Percentiles rank a stretch among this genome's conserved stretches.
phyloP scores from a whole-genome alignment of 768 basidiomycete species.

The Boletus coccyginus region DNA sequence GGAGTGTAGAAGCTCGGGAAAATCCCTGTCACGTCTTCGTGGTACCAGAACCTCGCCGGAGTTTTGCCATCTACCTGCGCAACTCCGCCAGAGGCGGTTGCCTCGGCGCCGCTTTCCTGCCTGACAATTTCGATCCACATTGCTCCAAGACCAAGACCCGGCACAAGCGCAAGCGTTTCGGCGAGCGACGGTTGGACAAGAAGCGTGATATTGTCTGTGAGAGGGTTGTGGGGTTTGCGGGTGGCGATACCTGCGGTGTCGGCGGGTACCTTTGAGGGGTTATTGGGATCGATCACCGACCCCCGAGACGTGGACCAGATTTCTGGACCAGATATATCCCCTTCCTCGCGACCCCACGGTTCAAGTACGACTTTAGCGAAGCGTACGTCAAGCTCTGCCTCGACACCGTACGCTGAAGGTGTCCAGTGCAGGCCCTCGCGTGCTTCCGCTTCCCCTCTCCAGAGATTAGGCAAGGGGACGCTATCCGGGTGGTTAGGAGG shows the following conservation, averaged over 20 bases:
- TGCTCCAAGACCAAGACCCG: slow-evolving; percentile 61
- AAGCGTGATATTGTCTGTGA: slow-evolving; percentile 57
- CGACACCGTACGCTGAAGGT: slow-evolving; percentile 34
- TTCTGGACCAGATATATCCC: slow-evolving; percentile 36
- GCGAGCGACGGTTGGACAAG: slow-evolving; percentile 48
- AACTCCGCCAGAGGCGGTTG: not conserved
- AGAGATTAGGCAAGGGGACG: not conserved
- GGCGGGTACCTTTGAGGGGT: slow-evolving; percentile 8
- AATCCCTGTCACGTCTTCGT: slow-evolving; percentile 51
- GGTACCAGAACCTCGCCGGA: slow-evolving; percentile 49
- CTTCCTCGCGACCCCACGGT: slow-evolving; percentile 50
- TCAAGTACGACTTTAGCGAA: slow-evolving; percentile 51
- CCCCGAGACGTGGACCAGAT: slow-evolving; percentile 39
- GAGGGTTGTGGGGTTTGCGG: slow-evolving; percentile 44
- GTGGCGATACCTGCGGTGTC: not conserved
- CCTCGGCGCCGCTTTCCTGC: slow-evolving; percentile 15
- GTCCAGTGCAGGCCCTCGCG: slow-evolving; percentile 6
- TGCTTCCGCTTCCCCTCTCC: slow-evolving; percentile 5
- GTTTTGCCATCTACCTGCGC: slow-evolving; percentile 2
- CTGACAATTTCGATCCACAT: slow-evolving; percentile 69
- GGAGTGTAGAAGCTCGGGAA: slow-evolving; percentile 53
- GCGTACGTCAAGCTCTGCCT: slow-evolving; percentile 43
- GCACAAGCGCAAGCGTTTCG: slow-evolving; percentile 35
- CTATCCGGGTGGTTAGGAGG: slow-evolving; percentile 31
- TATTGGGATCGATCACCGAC: slow-evolving; percentile 26